Evolutionary conservation across 78 protist species (phyloP).

Genomic region (Dictyostelium intermedium): DNA sequence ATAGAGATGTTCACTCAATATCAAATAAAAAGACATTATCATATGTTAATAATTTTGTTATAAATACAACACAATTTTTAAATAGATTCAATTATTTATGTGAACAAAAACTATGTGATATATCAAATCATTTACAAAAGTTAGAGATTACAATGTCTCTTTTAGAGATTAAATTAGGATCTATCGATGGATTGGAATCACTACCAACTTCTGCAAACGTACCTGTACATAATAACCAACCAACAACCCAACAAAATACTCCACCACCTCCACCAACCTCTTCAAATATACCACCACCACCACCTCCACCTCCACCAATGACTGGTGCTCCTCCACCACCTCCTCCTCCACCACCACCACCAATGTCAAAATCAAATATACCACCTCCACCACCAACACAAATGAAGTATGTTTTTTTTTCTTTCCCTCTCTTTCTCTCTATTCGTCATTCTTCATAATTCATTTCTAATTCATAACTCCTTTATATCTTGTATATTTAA

Average conservation of each 20-base stretch:
- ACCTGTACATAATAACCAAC: background rate
- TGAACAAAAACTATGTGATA: slow-evolving; percentile 68
- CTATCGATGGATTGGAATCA: slow-evolving; percentile 75
- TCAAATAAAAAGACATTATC: slow-evolving; percentile 74
- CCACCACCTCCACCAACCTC: slow-evolving; percentile 11
- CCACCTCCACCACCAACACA: slow-evolving; percentile 49
- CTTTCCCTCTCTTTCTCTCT: no score
- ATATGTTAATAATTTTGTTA: slow-evolving; percentile 73
- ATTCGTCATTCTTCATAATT: no score
- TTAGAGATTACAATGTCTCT: slow-evolving; percentile 77
- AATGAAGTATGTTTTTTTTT: background rate
- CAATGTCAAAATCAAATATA: slow-evolving; percentile 4
- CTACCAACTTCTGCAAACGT: slow-evolving; percentile 25
- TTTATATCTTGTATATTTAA: background rate
- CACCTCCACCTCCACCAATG: slow-evolving; percentile 77
- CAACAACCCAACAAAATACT: background rate
- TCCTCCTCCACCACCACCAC: slow-evolving; percentile 56
- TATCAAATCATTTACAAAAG: slow-evolving; percentile 33
- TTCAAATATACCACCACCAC: slow-evolving; percentile 54
- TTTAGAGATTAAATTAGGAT: slow-evolving; percentile 70
- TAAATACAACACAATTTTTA: slow-evolving; percentile 80
- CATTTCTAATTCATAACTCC: no score
- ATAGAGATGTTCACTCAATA: slow-evolving; percentile 39
- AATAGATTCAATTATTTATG: slow-evolving; percentile 76
- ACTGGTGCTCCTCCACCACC: background rate